Evolutionary conservation across 148 eudicot genomes (phyloP).

Genomic region (Rhododendron simsii): DNA sequence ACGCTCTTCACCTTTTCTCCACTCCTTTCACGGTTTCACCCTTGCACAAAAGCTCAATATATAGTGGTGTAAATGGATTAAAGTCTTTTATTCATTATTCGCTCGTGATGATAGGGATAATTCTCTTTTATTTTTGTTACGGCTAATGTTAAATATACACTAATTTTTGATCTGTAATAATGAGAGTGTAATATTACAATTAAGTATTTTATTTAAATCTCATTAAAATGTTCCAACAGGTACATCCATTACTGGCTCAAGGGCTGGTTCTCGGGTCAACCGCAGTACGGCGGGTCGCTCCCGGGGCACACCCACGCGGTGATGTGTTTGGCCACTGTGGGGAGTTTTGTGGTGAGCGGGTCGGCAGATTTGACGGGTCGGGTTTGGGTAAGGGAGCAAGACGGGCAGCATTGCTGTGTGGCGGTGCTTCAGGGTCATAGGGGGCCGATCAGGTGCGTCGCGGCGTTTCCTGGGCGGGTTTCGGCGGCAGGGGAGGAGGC

Average conservation of each 20-base stretch:
- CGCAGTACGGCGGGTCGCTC: conserved; percentile 35
- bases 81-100: no score
- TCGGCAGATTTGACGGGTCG: conserved; percentile 37
- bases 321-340: conserved; percentile 32
- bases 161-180: no score
- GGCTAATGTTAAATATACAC: no score
- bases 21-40: no score
- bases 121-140: no score
- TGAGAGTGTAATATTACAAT: no score
- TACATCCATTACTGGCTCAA: conserved; percentile 39
- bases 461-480: conserved; percentile 13
- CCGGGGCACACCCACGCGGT: conserved; percentile 46
- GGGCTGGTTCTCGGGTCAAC: conserved; percentile 36
- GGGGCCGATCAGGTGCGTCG: conserved; percentile 31
- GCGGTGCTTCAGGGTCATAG: conserved; percentile 39
- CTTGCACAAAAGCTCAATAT: no score
- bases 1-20: no score
- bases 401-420: conserved; percentile 28
- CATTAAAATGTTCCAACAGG: not conserved
- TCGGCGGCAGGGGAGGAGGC: conserved; percentile 19
- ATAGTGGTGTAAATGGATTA: no score
- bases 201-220: not conserved
- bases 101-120: no score
- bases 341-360: conserved; percentile 26
- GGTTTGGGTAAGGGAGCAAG: conserved; percentile 34